Evolutionary conservation across 75 land plant species (phyloP), one percentile per base, ranked within the genome.

Genomic region (Sequoia sempervirens): DNA sequence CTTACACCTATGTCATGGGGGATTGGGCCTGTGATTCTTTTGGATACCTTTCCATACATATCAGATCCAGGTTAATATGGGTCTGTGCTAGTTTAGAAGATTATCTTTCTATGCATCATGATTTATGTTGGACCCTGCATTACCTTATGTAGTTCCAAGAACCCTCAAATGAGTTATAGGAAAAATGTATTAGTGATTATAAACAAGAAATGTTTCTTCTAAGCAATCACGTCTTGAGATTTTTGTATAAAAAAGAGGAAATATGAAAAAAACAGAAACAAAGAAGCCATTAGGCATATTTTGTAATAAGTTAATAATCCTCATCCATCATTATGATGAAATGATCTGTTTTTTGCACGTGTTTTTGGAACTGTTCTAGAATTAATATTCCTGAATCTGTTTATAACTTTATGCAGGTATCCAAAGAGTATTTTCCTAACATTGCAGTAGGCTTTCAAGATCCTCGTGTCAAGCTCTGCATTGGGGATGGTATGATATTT

Each of bases 391-490:
- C 4, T 15, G n/a, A 45, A 26, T 43, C 15, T 81, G 14, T 45
- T 46, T 52, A 34, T 34, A 34, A 34, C 36, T 34, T 34, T 34
- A 36, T 45, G 17, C 90, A 97, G 99, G 98, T 97, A 11, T 91
- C 99, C 7, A 97, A 97, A 86, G 83, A 96, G 83, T 96, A 87
- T 83, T 97, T 97, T 84, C 99, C 99, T 20, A 84, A 87, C 9
- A 85, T 97, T 84, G 96, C 99, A 2, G 83, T 93, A 64, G 99
- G 99, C 14, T 97, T 83, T 84, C 89, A 90, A 32, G 98, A 97
- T 85, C 98, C 99, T 15, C 96, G 98, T 64, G 99, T 97, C 1
- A 90, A 53, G 36, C 92, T 97, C 38, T 90, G 92, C 79, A 85
- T 97, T 90, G 96, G 93, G 34, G 99, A 97, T 89, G 99, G 99